Evolutionary conservation across 129 eudicot species (phyloP), one percentile per base, ranked within the genome.

Genomic region (Arctium lappa): DNA sequence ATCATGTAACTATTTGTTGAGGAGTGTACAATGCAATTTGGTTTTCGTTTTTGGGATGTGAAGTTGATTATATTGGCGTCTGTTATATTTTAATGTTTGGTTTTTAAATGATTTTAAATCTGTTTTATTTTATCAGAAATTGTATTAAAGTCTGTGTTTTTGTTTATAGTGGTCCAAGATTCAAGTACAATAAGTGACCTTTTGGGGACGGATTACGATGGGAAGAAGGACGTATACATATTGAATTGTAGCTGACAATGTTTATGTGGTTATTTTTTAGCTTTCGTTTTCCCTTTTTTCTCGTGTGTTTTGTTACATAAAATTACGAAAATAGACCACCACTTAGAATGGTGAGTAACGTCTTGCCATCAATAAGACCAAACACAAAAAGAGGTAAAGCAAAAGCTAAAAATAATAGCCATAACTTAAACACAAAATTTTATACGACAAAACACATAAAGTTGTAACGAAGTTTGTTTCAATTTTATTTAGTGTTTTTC

Each of bases 341-440:
- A 69, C 72, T 80, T 13, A 53, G 53, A 12, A 76, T 76, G 72
- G 48, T 68, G 13, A 68, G 29, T 82, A 44, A 7, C 80, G 75
- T 39, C 29, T 11, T 81, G 50, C 70, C 22, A 46, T 42, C 48
- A 66, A 48, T 11, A 11, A 65, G 36, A n/a, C 69, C 46, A 82
- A 16, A 60, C 50, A 30, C 79, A 62, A 75, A 66, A 66, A 40
- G 34, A 63, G 48, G 53, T 65, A 44, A 32, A 82, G 38, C 1
- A 12, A 62, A 65, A 65, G 69, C 69, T 65, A 39, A 5, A 18
- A 65, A 74, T 33, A 56, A 16, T 16, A 56, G 16, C 2, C 4
- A 56, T 15, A 50, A 50, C 6, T 15, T 56, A 5, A 4, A 56
- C 66, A 53, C n/a, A 53, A 53, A 53, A 48, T 9, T 2, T 1